phyloP scores from a whole-genome alignment of 805 yeast species.

The Limtongozyma cylindracea region DNA sequence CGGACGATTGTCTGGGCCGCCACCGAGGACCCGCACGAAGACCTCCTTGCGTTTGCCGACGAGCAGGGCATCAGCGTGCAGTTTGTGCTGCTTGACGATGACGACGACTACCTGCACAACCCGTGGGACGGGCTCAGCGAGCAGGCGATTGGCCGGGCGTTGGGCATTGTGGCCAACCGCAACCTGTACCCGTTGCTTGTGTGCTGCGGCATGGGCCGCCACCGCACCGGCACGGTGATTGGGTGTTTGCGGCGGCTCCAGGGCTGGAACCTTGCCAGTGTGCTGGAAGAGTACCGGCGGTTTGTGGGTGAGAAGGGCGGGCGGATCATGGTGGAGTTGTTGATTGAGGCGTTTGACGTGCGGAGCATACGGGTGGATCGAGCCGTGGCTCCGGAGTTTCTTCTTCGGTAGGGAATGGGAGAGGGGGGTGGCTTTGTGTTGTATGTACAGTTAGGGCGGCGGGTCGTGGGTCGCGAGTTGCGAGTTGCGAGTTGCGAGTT shows the following conservation, averaged over 20 bases:
- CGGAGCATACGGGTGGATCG: conserved; percentile 10
- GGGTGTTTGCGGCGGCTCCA: conserved; percentile 84
- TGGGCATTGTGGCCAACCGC: conserved; percentile 47
- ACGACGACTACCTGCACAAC: conserved; percentile 29
- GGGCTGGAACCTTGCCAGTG: conserved; percentile 90
- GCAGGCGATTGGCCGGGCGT: conserved; percentile 50
- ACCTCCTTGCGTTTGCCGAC: conserved; percentile 60
- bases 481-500: too few relatives aligned
- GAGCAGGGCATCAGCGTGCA: conserved; percentile 47
- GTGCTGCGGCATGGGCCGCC: conserved; percentile 98
- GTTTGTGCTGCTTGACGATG: conserved; percentile 63
- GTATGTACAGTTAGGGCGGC: too few relatives aligned
- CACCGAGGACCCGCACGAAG: conserved; percentile 85
- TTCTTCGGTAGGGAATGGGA: too few relatives aligned
- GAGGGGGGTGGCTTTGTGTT: too few relatives aligned
- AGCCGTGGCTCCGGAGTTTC: conserved; percentile 9
- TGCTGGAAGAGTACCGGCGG: conserved; percentile 80
- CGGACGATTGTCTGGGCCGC: conserved; percentile 85
- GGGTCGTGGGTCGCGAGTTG: too few relatives aligned
- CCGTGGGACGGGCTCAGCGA: conserved; percentile 96
- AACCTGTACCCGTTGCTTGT: conserved; percentile 68
- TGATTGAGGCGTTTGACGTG: conserved; percentile 39
- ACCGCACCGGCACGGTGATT: conserved; percentile 87
- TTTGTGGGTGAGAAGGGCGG: conserved; percentile 90
- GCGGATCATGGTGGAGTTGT: conserved; percentile 69